These are phyloP conservation scores for Auxenochlorella pyrenoidosa DNA, from an alignment of 139 green algal species.

Conservation along the genomic window DNA sequence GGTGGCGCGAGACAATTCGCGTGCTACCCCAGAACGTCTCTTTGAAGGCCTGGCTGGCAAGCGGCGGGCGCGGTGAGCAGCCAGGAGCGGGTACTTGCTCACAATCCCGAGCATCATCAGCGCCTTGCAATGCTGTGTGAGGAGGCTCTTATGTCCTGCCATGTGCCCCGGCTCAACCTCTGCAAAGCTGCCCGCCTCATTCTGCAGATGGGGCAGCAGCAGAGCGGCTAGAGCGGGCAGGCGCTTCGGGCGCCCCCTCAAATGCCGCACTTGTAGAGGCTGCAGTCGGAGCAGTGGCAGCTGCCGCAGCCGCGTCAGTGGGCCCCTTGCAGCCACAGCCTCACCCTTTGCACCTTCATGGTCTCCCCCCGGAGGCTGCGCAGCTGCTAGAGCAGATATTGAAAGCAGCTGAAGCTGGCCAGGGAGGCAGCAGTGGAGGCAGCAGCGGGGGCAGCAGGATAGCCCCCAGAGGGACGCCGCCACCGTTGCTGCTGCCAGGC, in stretches of 20 bases:
- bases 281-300: not conserved
- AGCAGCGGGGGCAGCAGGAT: not conserved
- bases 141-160: not conserved
- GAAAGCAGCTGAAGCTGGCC: no score
- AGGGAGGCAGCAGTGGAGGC: not conserved
- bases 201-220: not conserved
- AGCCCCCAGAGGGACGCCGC: not conserved
- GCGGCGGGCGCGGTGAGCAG: not conserved
- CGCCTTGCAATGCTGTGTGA: not conserved
- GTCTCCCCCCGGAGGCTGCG: no score
- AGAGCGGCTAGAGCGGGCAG: not conserved
- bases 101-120: not conserved
- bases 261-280: not conserved
- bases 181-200: no score
- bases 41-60: not conserved
- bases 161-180: not conserved
- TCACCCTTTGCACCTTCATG: no score
- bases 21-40: constrained; percentile 6
- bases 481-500: not conserved
- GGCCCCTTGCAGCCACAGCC: not conserved
- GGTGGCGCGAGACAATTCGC: constrained; percentile 16
- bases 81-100: not conserved
- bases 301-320: not conserved
- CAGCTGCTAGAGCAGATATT: no score
- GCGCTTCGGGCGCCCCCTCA: not conserved